Conservation (phyloP, 1,284 basidiomycete genomes). For the Golubevia sp. region DNA sequence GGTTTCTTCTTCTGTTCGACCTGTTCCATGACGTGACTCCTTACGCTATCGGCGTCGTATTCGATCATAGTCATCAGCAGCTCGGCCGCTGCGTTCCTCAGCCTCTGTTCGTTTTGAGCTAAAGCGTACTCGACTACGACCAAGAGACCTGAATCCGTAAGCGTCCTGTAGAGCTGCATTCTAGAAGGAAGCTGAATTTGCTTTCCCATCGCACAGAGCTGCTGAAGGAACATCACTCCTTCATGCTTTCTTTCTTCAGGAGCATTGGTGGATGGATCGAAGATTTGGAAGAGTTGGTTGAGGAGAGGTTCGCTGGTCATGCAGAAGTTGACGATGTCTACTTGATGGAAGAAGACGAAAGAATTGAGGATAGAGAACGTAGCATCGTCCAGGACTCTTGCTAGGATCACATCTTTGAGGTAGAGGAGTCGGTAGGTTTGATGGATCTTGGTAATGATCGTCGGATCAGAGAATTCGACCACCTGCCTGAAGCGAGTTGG, state of each 20-base stretch:
- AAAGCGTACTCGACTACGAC: slow-evolving; percentile 80
- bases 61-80: slow-evolving; percentile 85
- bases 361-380: slow-evolving; percentile 97
- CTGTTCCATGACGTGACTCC: slow-evolving; percentile 81
- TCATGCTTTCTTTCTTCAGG: not conserved
- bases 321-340: slow-evolving; percentile 91
- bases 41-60: slow-evolving; percentile 85
- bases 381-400: slow-evolving; percentile 89
- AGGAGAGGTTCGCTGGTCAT: slow-evolving; percentile 79
- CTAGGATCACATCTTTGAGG: slow-evolving; percentile 96
- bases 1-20: slow-evolving; percentile 65
- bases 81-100: slow-evolving; percentile 84
- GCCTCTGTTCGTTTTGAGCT: slow-evolving; percentile 63
- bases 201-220: slow-evolving; percentile 93
- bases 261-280: slow-evolving; percentile 67
- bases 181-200: slow-evolving; percentile 88
- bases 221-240: slow-evolving; percentile 73
- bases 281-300: slow-evolving; percentile 76
- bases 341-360: slow-evolving; percentile 98
- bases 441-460: slow-evolving; percentile 72
- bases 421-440: slow-evolving; percentile 95
- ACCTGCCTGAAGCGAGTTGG: slow-evolving; percentile 71
- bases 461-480: slow-evolving; percentile 49
- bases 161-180: slow-evolving; percentile 81
- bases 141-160: slow-evolving; percentile 86